Evolutionary conservation across 1,284 basidiomycete species (phyloP), one percentile per base, ranked within the genome.

Genomic region (Amylostereum areolatum): DNA sequence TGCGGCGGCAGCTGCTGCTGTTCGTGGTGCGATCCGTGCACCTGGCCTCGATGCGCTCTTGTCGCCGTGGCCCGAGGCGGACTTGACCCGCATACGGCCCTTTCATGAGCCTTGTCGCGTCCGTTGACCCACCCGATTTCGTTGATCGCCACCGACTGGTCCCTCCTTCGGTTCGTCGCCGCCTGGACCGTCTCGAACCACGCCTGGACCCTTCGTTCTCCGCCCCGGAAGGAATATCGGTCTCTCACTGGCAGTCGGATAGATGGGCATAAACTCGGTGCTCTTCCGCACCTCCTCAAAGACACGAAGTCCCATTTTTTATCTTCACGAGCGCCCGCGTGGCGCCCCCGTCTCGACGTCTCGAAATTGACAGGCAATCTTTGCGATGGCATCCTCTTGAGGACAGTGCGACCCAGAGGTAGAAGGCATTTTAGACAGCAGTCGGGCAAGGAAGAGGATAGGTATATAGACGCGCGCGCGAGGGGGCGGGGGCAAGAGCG

Each of bases 221-320:
- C 18, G 57, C 25, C 61, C 63, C 54, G 67, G 68, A 31, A 87
- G 54, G 62, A 92, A 78, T 39, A 92, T 81, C 9, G 74, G 73
- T 43, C 81, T 72, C 59, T n/a, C n/a, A n/a, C n/a, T n/a, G n/a
- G n/a, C n/a, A 60, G 92, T 96, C 1, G 78, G 77, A 59, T 84
- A 81, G 52, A 95, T 87, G n/a, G 86, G 83, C 85, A 90, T 92
- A 64, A 84, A 90, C 56, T 85, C 84, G 35, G 74, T 72, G 55
- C 76, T 82, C 68, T 89, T 88, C 48, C 88, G 75, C 29, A 91
- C 77, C 64, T 90, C 85, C 61, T 89, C 91, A 1, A 92, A 92
- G 7, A 96, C 91, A 93, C 49, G 87, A 89, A 57, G 83, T 84
- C 94, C 94, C 97, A 66, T 92, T 94, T 71, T 95, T 95, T 70